Evolutionary conservation across 2,329 filamentous ascomycete genomes (phyloP), one percentile per base, ranked within the genome.

Genomic region (Plectosphaerella cucumerina): DNA sequence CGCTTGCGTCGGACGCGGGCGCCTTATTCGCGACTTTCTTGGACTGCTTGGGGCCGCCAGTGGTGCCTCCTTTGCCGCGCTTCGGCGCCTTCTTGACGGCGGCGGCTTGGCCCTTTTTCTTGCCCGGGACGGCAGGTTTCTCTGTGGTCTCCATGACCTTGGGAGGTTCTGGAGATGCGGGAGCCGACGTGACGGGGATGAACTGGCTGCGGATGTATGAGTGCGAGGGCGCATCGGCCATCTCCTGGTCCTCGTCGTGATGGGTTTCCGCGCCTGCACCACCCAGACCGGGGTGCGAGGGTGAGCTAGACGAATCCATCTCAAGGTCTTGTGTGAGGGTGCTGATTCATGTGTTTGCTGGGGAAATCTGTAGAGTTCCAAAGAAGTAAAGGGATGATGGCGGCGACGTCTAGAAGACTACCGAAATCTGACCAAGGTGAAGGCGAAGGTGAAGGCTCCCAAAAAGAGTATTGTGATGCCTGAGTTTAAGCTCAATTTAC

Each of bases 21-120:
- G 8, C 53, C 39, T 42, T 42, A 17, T 47, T 47, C 3, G 33
- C 17, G 9, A 33, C 20, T 50, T 65, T 70, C 49, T 67, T 72
- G 51, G 64, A 68, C 34, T 61, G 55, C 0, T 62, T 61, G 23
- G 65, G 57, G 6, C 62, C 60, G 21, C 41, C 53, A 15, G 49
- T 51, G 45, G 23, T 53, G 42, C 43, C 61, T 48, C 53, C 55
- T 44, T 66, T 70, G 48, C 67, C 60, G 20, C 71, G 65, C 52
- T 72, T 76, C 18, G 69, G 60, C 0, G 59, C 56, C 57, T 71
- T 76, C 59, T 76, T 77, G 15, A 73, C 55, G 5, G 62, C 53
- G 1, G 68, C 62, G 0, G 74, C 74, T 1, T 68, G 75, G 12
- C 69, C 69, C 49, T 71, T 74, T 56, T 74, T 74, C 59, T 69